phyloP scores from a whole-genome alignment of 1,284 basidiomycete genomes.

The Ustanciosporium gigantosporum region DNA sequence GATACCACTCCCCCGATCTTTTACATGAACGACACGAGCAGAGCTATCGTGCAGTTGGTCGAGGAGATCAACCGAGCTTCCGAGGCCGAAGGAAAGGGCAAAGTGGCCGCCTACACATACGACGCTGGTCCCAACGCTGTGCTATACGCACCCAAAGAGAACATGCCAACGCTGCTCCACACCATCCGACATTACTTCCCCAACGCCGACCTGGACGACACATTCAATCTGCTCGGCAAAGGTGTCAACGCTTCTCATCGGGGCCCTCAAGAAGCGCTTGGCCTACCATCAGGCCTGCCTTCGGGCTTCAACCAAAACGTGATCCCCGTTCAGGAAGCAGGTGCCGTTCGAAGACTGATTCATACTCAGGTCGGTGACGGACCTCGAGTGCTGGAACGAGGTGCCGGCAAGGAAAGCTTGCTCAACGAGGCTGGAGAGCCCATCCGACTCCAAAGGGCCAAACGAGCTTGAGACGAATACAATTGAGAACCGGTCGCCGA shows the following conservation, averaged over 20 bases:
- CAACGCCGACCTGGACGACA: constrained; percentile 59
- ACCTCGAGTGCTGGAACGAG: constrained; percentile 52
- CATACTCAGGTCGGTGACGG: constrained; percentile 60
- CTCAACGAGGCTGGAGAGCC: constrained; percentile 50
- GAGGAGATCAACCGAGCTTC: constrained; percentile 91
- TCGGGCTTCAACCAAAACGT: constrained; percentile 48
- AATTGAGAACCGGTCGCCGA: too few relatives aligned
- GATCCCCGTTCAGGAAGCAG: constrained; percentile 55
- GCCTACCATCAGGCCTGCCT: constrained; percentile 43
- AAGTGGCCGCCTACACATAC: constrained; percentile 93
- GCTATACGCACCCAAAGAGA: constrained; percentile 77
- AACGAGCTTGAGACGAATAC: constrained; percentile 39
- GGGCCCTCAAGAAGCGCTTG: constrained; percentile 34
- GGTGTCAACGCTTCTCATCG: constrained; percentile 53
- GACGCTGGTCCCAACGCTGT: constrained; percentile 99
- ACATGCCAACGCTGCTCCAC: constrained; percentile 44
- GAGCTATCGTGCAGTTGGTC: constrained; percentile 64
- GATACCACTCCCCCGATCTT: constrained; percentile 98
- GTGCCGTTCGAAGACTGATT: constrained; percentile 55
- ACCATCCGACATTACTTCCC: constrained; percentile 60
- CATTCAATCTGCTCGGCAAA: constrained; percentile 52
- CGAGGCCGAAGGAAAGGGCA: constrained; percentile 65
- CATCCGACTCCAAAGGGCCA: constrained; percentile 49
- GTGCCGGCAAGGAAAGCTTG: constrained; percentile 36
- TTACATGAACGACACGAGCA: constrained; percentile 96